These are phyloP conservation scores for Cyberlindnera euphorbiae DNA, from an alignment of 805 yeast species.

Conservation along the genomic window DNA sequence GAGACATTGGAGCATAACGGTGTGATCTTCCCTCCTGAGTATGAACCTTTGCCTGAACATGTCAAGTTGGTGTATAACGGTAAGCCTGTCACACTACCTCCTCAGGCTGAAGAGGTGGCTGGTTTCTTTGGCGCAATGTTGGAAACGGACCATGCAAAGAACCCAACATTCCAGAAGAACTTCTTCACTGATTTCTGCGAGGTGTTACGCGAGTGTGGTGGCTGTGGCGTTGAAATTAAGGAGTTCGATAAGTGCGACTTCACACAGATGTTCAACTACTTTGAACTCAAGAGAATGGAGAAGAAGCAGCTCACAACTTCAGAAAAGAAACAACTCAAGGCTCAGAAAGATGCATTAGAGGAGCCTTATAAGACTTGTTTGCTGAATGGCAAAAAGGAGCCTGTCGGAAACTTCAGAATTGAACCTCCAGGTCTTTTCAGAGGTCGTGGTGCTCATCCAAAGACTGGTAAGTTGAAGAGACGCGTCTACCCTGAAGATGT, in stretches of 20 bases:
- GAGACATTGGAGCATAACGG: slow-evolving; percentile 82
- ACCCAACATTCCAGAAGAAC: slow-evolving; percentile 80
- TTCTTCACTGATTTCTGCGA: slow-evolving; percentile 74
- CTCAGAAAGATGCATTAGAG: slow-evolving; percentile 69
- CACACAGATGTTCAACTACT: slow-evolving; percentile 64
- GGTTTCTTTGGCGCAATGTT: slow-evolving; percentile 89
- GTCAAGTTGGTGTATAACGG: slow-evolving; percentile 76
- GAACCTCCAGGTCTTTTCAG: slow-evolving; percentile 96
- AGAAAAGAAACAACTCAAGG: slow-evolving; percentile 71
- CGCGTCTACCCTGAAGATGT: slow-evolving; percentile 89
- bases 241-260: slow-evolving; percentile 75
- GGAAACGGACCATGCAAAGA: slow-evolving; percentile 83
- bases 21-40: slow-evolving; percentile 89
- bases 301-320: slow-evolving; percentile 63
- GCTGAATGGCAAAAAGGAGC: slow-evolving; percentile 84
- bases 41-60: slow-evolving; percentile 76
- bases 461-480: slow-evolving; percentile 84
- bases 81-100: slow-evolving; percentile 67
- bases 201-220: slow-evolving; percentile 69
- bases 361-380: slow-evolving; percentile 78
- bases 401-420: slow-evolving; percentile 87
- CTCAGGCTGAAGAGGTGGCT: slow-evolving; percentile 92
- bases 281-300: slow-evolving; percentile 63
- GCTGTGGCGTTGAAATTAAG: slow-evolving; percentile 48
- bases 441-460: slow-evolving; percentile 97